Conservation (phyloP, 257 asterid genomes). For the Cruciata laevipes region DNA sequence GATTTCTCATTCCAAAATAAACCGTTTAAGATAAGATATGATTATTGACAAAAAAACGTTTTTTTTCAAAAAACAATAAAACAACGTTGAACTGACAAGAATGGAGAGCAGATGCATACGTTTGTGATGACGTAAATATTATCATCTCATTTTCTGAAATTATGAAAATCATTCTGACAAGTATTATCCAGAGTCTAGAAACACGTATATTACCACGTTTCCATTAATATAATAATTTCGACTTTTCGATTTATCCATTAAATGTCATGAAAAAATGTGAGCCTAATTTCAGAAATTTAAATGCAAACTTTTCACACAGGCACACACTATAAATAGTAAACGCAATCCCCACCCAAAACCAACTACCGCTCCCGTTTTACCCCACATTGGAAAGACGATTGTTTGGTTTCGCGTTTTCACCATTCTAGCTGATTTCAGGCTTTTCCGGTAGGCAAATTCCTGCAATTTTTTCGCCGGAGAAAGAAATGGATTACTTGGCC, state of each 20-base stretch:
- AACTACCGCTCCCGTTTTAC: not conserved
- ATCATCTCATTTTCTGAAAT: not conserved
- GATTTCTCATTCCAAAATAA: no score
- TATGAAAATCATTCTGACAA: no score
- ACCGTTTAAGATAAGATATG: not conserved
- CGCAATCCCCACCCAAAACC: not conserved
- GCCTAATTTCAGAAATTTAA: not conserved
- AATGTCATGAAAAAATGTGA: not conserved
- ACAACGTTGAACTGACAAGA: not conserved
- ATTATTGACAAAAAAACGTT: no score
- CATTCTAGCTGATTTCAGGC: not conserved
- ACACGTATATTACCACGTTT: not conserved
- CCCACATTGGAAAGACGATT: not conserved
- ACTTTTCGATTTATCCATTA: not conserved
- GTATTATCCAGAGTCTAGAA: not conserved
- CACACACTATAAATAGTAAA: not conserved
- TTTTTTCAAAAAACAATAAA: no score
- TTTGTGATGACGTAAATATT: not conserved
- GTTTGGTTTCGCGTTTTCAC: not conserved
- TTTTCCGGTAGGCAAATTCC: no score
- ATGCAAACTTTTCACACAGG: not conserved
- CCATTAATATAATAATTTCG: not conserved
- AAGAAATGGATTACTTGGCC: constrained; percentile 61
- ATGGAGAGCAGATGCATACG: not conserved
- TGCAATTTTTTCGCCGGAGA: not conserved